Evolutionary conservation across 768 basidiomycete genomes (phyloP).

Genomic region (Leucocoprinus sp.): DNA sequence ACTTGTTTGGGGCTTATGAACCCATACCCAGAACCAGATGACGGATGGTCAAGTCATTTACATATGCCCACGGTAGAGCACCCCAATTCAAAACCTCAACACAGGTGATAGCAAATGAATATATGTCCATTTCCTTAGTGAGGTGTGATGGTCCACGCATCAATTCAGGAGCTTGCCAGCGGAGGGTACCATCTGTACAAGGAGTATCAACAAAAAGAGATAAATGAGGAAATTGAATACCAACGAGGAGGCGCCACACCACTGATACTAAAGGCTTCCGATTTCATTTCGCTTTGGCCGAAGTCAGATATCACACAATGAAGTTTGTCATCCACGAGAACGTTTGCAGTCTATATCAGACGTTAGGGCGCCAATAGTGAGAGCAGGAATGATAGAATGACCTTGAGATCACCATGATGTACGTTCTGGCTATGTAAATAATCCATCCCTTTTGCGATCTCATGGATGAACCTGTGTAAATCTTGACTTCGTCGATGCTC

Average conservation of each 20-base stretch:
- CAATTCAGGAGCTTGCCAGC: constrained; percentile 70
- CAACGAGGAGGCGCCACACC: constrained; percentile 40
- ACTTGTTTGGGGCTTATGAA: not conserved
- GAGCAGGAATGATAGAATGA: constrained; percentile 19
- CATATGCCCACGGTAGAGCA: constrained; percentile 46
- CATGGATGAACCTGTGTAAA: constrained; percentile 53
- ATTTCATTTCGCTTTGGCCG: constrained; percentile 74
- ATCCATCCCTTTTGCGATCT: constrained; percentile 75
- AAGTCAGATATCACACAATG: constrained; percentile 77
- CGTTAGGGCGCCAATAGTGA: not conserved
- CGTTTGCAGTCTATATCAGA: constrained; percentile 50
- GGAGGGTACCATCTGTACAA: constrained; percentile 47
- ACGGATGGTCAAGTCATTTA: constrained; percentile 43
- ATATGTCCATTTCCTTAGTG: constrained; percentile 56
- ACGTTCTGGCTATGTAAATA: constrained; percentile 66
- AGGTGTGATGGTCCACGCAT: constrained; percentile 38
- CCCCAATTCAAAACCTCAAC: constrained; percentile 58
- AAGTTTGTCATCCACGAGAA: constrained; percentile 61
- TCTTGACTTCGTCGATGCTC: constrained; percentile 29
- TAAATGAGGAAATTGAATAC: constrained; percentile 16
- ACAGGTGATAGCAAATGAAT: constrained; percentile 60
- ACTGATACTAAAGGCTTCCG: constrained; percentile 56
- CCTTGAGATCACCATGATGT: constrained; percentile 79
- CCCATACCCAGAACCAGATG: constrained; percentile 42
- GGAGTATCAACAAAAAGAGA: not conserved